Evolutionary conservation across 1,139 yeast species (phyloP).

Genomic region (Saccharomyces hybrid): DNA sequence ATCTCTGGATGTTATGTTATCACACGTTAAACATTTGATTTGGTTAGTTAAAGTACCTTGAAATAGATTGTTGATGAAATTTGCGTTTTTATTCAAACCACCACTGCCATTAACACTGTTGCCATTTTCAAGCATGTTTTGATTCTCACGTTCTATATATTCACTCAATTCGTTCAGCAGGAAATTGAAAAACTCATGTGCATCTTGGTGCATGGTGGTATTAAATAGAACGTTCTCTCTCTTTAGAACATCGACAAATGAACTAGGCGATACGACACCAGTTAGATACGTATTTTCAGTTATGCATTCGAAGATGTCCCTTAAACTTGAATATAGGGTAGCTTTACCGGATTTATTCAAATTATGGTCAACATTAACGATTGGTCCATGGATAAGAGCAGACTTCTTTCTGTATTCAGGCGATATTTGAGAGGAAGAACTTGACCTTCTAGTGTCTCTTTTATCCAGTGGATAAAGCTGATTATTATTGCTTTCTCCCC

Average conservation of each 20-base stretch:
- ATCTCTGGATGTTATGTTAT: conserved; percentile 71
- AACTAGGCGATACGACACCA: conserved; percentile 80
- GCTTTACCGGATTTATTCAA: conserved; percentile 29
- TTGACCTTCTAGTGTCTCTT: conserved; percentile 1
- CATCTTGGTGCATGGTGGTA: conserved; percentile 95
- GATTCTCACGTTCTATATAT: conserved; percentile 33
- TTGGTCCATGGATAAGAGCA: conserved; percentile 77
- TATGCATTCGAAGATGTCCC: conserved; percentile 80
- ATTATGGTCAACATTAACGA: conserved; percentile 62
- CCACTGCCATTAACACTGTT: not conserved
- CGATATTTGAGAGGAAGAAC: conserved; percentile 18
- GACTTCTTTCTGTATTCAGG: conserved; percentile 72
- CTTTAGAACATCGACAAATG: conserved; percentile 66
- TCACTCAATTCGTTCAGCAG: conserved; percentile 78
- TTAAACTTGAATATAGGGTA: conserved; percentile 61
- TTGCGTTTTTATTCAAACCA: conserved; percentile 21
- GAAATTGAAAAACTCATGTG: conserved; percentile 90
- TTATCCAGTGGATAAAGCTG: not conserved
- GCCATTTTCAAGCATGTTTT: not conserved
- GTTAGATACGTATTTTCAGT: conserved; percentile 59
- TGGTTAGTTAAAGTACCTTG: conserved; percentile 83
- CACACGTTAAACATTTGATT: conserved; percentile 85
- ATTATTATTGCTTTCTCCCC: not conserved
- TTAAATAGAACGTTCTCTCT: conserved; percentile 78
- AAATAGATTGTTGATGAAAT: conserved; percentile 65